Conservation (phyloP, 2,329 filamentous ascomycete genomes). For the Biscogniauxia mediterranea region DNA sequence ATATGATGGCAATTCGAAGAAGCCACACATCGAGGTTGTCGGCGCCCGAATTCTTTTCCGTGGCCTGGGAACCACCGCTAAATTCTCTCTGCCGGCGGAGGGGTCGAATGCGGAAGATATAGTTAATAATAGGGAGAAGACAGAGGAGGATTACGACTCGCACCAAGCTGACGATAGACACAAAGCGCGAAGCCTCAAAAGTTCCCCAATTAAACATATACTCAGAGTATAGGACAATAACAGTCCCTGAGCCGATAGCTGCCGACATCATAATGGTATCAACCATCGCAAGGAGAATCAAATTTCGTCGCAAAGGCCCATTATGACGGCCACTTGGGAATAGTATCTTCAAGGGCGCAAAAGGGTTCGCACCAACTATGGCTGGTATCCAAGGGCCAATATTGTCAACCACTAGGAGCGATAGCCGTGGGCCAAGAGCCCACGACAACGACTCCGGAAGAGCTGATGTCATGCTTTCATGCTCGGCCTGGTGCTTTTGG, state of each 20-base stretch:
- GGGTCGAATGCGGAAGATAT: slow-evolving; percentile 64
- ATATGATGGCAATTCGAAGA: slow-evolving; percentile 70
- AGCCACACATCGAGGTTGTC: slow-evolving; percentile 76
- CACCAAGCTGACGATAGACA: slow-evolving; percentile 74
- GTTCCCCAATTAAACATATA: slow-evolving; percentile 80
- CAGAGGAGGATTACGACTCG: slow-evolving; percentile 75
- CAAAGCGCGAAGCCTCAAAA: slow-evolving; percentile 75
- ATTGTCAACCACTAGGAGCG: slow-evolving; percentile 20
- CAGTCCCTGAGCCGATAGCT: slow-evolving; percentile 75
- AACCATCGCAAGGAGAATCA: slow-evolving; percentile 75
- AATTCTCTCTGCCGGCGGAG: slow-evolving; percentile 41
- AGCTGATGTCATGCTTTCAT: slow-evolving; percentile 32
- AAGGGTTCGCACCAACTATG: slow-evolving; percentile 58
- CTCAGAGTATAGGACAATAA: slow-evolving; percentile 81
- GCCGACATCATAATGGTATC: slow-evolving; percentile 82
- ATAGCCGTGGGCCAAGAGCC: slow-evolving; percentile 19
- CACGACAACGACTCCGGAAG: slow-evolving; percentile 18
- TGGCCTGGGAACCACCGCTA: slow-evolving; percentile 34
- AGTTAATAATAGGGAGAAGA: slow-evolving; percentile 73
- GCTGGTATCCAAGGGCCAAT: slow-evolving; percentile 31
- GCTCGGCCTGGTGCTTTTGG: slow-evolving; percentile 59
- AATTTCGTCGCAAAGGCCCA: slow-evolving; percentile 68
- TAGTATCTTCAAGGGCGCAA: slow-evolving; percentile 76
- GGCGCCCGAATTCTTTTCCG: slow-evolving; percentile 63
- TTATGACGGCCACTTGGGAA: slow-evolving; percentile 67